Evolutionary conservation across 2,329 filamentous ascomycete genomes (phyloP).

Genomic region (Arachnopeziza araneosa): DNA sequence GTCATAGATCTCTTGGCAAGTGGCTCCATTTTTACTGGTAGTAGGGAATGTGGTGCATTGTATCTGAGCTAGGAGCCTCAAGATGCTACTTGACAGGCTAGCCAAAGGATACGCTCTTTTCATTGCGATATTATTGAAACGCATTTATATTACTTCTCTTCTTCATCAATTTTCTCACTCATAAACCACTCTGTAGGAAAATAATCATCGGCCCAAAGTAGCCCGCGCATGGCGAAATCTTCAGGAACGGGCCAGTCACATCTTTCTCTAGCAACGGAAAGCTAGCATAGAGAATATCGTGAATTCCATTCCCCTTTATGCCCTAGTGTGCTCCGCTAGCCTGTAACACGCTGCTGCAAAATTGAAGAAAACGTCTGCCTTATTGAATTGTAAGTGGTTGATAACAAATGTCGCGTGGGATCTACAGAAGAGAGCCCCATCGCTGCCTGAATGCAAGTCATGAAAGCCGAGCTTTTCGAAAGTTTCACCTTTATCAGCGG

Average conservation of each 20-base stretch:
- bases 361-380: no score
- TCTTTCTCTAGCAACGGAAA: slow-evolving; percentile 24
- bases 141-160: slow-evolving; percentile 21
- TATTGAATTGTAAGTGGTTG: no score
- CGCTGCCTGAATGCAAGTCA: no score
- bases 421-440: no score
- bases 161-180: slow-evolving; percentile 24
- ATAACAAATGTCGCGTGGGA: no score
- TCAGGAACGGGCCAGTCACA: slow-evolving; percentile 23
- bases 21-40: not conserved
- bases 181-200: slow-evolving; percentile 24
- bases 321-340: no score
- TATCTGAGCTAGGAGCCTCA: slow-evolving; percentile 14
- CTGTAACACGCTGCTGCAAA: no score
- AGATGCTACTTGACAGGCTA: slow-evolving; percentile 16
- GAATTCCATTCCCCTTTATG: no score
- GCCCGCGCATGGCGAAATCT: slow-evolving; percentile 26
- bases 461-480: no score
- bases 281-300: no score
- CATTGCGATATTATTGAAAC: slow-evolving; percentile 18
- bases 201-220: slow-evolving; percentile 23
- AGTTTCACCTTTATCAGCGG: no score
- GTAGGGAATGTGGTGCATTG: slow-evolving; percentile 13
- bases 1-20: not conserved
- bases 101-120: slow-evolving; percentile 22